These are phyloP conservation scores for Saturnispora gosingensis DNA, from an alignment of 805 yeast genomes.

Conservation along the genomic window DNA sequence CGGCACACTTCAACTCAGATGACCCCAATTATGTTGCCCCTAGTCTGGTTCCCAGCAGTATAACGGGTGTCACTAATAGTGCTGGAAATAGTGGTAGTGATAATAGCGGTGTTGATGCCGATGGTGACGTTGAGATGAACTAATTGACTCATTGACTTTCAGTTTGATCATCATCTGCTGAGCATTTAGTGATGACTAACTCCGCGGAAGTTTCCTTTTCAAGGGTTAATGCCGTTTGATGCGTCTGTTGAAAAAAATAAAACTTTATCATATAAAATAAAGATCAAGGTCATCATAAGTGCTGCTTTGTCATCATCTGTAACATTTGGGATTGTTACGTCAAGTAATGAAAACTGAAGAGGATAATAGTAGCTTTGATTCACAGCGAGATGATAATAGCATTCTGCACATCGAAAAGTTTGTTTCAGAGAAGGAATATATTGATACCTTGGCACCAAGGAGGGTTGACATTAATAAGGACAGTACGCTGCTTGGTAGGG, in stretches of 20 bases:
- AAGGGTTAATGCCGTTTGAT: not conserved
- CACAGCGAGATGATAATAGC: not conserved
- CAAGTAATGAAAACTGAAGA: not conserved
- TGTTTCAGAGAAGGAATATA: not conserved
- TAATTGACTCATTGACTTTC: not conserved
- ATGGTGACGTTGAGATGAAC: conserved; percentile 1
- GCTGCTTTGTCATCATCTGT: not conserved
- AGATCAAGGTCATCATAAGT: not conserved
- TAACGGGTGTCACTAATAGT: not conserved
- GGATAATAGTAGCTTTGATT: not conserved
- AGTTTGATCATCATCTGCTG: not conserved
- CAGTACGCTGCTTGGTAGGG: not conserved
- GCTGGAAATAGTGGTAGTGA: conserved; percentile 11
- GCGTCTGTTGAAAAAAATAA: not conserved
- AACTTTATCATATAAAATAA: not conserved
- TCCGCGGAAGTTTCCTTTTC: not conserved
- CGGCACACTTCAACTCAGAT: conserved; percentile 3
- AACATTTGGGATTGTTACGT: not conserved
- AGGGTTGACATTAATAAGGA: not conserved
- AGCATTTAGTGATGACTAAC: not conserved
- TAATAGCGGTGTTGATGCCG: conserved; percentile 49
- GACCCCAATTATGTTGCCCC: conserved; percentile 6
- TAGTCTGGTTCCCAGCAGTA: not conserved
- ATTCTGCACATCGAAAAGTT: not conserved
- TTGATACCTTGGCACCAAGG: not conserved